Conservation (phyloP, 2,329 filamentous ascomycete genomes). For the Thelonectria olida region DNA sequence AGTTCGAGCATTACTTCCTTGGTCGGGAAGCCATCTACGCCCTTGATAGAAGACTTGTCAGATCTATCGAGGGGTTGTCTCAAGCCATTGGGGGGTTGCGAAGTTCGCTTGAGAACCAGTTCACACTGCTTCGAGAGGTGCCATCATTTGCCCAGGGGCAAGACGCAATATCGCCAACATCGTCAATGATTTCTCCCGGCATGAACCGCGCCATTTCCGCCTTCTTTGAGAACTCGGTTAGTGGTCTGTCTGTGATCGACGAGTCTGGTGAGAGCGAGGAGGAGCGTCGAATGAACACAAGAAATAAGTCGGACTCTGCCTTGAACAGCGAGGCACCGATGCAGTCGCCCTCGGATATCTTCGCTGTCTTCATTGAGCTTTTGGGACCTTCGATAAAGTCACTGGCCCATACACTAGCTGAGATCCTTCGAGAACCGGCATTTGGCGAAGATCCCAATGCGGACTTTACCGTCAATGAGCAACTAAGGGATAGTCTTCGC, state of each 20-base stretch:
- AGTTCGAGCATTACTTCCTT: constrained; percentile 85
- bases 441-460: constrained; percentile 76
- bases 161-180: constrained; percentile 25
- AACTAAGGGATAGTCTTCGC: constrained; percentile 81
- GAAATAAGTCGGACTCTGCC: constrained; percentile 42
- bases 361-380: constrained; percentile 87
- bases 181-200: constrained; percentile 35
- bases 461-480: constrained; percentile 78
- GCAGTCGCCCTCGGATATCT: constrained; percentile 81
- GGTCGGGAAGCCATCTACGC: constrained; percentile 83
- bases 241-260: constrained; percentile 69
- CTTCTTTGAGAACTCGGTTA: constrained; percentile 52
- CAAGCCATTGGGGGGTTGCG: constrained; percentile 91
- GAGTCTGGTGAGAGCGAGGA: constrained; percentile 68
- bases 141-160: not conserved
- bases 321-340: constrained; percentile 50
- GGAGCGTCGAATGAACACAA: constrained; percentile 47
- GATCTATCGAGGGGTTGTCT: constrained; percentile 84
- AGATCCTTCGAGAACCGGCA: constrained; percentile 87
- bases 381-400: constrained; percentile 97
- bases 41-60: constrained; percentile 81
- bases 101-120: constrained; percentile 60
- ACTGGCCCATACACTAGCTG: constrained; percentile 87
- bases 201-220: constrained; percentile 41
- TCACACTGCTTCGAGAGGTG: constrained; percentile 13